Conservation (phyloP, 768 basidiomycete species). For the Boletus eberwhitei region DNA sequence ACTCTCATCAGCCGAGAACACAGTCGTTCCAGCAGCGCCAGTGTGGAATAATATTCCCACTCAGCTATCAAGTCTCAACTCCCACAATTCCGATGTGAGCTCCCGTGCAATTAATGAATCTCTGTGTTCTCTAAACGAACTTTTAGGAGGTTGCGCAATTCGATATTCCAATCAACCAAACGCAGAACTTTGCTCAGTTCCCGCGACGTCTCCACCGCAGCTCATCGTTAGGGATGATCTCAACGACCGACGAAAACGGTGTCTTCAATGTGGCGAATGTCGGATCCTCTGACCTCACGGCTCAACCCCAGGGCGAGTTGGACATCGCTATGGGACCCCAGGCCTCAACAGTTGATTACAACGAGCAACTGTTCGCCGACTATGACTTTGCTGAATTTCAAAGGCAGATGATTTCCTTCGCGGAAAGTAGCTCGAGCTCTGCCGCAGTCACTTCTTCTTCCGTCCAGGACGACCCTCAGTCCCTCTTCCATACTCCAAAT, state of each 20-base stretch:
- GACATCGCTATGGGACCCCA: slow-evolving; percentile 30
- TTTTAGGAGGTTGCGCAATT: slow-evolving; percentile 12
- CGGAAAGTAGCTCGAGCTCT: slow-evolving; percentile 3
- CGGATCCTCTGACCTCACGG: slow-evolving; percentile 28
- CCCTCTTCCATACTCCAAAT: slow-evolving; percentile 20
- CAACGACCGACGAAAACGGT: slow-evolving; percentile 31
- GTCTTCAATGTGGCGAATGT: slow-evolving; percentile 37
- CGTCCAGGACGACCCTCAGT: slow-evolving; percentile 15
- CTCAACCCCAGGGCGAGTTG: slow-evolving; percentile 37
- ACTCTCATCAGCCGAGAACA: background rate
- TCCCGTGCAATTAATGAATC: background rate
- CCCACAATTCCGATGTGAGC: slow-evolving; percentile 15
- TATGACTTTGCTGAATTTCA: slow-evolving; percentile 19
- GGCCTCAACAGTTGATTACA: slow-evolving; percentile 4
- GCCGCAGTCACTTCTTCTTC: background rate
- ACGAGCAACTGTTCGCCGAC: slow-evolving; percentile 19
- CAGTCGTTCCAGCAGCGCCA: background rate
- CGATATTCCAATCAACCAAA: slow-evolving; percentile 11
- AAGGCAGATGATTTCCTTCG: slow-evolving; percentile 2
- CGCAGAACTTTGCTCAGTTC: slow-evolving; percentile 1
- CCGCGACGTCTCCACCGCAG: background rate
- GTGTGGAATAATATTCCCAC: slow-evolving; percentile 11
- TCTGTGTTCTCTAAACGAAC: background rate
- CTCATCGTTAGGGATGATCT: slow-evolving; percentile 25
- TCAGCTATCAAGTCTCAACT: background rate